Percentiles rank a stretch among this genome's conserved stretches.
Conservation (phyloP, 805 yeast species). For the Candida oleophila region DNA sequence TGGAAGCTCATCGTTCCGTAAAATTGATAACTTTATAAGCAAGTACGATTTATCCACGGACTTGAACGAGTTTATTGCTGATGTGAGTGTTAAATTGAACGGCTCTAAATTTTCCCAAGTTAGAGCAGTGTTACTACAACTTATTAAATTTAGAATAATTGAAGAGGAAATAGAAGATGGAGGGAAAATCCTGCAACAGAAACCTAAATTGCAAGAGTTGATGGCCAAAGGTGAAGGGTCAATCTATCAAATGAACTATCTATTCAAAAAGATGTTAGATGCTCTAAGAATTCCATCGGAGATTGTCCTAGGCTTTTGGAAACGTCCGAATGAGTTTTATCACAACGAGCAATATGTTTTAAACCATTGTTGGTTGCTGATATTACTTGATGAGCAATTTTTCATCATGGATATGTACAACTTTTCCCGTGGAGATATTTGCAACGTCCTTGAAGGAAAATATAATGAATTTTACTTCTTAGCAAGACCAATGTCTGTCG, state of each 20-base stretch:
- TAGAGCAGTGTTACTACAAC: slow-evolving; percentile 62
- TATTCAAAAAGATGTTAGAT: slow-evolving; percentile 71
- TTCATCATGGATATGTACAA: slow-evolving; percentile 66
- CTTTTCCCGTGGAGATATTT: slow-evolving; percentile 30
- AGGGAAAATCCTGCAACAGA: slow-evolving; percentile 33
- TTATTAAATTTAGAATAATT: slow-evolving; percentile 59
- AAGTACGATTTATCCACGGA: slow-evolving; percentile 28
- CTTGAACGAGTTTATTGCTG: slow-evolving; percentile 42
- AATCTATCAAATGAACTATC: slow-evolving; percentile 71
- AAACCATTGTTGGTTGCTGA: slow-evolving; percentile 89
- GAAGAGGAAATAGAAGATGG: slow-evolving; percentile 23
- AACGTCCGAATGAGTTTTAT: slow-evolving; percentile 66
- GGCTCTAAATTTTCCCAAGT: slow-evolving; percentile 50
- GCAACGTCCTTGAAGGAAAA: slow-evolving; percentile 26
- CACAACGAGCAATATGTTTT: slow-evolving; percentile 51
- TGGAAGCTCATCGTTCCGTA: slow-evolving; percentile 15
- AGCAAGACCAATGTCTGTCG: slow-evolving; percentile 68
- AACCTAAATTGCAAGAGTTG: slow-evolving; percentile 42
- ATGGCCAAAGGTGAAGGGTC: slow-evolving; percentile 53
- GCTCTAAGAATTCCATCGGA: slow-evolving; percentile 72
- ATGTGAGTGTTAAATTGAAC: slow-evolving; percentile 38
- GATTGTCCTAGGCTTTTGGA: slow-evolving; percentile 78
- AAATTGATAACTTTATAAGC: slow-evolving; percentile 32
- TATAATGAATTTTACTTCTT: slow-evolving; percentile 69
- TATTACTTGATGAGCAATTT: slow-evolving; percentile 73